Evolutionary conservation across 345 rosid species (phyloP), one percentile per base, ranked within the genome.

Genomic region (Citrus medica): DNA sequence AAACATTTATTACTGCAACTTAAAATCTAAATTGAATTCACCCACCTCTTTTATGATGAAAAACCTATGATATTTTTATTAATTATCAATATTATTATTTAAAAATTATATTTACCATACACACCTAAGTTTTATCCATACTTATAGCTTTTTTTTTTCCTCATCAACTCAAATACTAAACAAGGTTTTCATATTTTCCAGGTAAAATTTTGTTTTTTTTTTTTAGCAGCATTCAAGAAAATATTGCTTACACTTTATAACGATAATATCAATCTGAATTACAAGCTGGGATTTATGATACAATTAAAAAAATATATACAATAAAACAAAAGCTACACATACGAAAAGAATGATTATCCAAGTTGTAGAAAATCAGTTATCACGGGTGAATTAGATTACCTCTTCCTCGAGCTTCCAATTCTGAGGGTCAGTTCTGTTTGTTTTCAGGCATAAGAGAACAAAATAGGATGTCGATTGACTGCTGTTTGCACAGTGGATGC

Each of bases 231-330:
- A 27, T 13, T 13, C 19, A 51, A 51, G 56, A 19, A 53, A 71
- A 22, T 21, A 33, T 30, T 17, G 35, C 24, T 69, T 35, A 35
- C 69, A 1, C 69, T 46, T 48, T 9, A 24, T 35, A 60, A 38
- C 56, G 38, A 59, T 13, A 46, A 46, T 35, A n/a, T n/a, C 28
- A 73, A n/a, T 73, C 51, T 33, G 65, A 73, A 73, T 7, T 59
- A 59, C 55, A 73, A 16, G 67, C 55, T 24, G n/a, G 55, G 61
- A 73, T 16, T 12, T 60, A 73, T 60, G 56, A 73, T 73, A 73
- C 76, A 73, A 27, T 21, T 46, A 12, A 46, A 46, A 42, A 46
- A 46, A 46, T 46, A 46, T 46, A 3, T 3, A 13, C 3, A 55
- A 10, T 19, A 0, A 71, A 56, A 55, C 59, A 33, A 2, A 73